phyloP scores from a whole-genome alignment of 2,329 filamentous ascomycete genomes.

The Fusarium nodosum region DNA sequence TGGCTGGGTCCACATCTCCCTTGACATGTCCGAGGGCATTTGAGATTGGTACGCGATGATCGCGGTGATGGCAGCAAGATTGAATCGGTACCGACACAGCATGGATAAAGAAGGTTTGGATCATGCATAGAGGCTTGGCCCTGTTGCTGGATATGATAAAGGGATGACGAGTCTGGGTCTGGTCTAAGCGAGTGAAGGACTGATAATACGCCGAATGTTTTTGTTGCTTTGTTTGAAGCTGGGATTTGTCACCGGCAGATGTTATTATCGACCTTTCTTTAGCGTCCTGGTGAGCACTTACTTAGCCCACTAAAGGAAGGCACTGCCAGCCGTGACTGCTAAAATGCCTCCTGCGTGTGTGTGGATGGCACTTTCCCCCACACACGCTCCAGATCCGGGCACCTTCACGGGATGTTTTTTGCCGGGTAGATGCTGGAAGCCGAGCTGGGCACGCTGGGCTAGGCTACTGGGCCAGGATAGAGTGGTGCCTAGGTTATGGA shows the following conservation, averaged over 20 bases:
- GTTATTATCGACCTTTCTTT: slow-evolving; percentile 28
- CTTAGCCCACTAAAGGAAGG: slow-evolving; percentile 27
- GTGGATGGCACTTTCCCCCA: slow-evolving; percentile 26
- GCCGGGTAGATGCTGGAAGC: slow-evolving; percentile 17
- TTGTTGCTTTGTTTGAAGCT: slow-evolving; percentile 23
- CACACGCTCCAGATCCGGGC: slow-evolving; percentile 33
- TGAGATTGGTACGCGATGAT: slow-evolving; percentile 5
- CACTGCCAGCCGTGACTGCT: slow-evolving; percentile 20
- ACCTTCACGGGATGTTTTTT: slow-evolving; percentile 18
- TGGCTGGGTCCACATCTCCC: slow-evolving; percentile 1
- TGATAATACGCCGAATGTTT: not conserved
- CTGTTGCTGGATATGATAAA: not conserved
- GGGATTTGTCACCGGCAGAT: slow-evolving; percentile 14
- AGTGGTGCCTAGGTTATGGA: not conserved
- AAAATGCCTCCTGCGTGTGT: slow-evolving; percentile 15
- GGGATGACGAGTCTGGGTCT: slow-evolving; percentile 2
- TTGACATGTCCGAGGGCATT: slow-evolving; percentile 6
- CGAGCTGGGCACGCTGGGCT: not conserved
- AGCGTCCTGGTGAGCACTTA: slow-evolving; percentile 19
- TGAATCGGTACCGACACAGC: not conserved
- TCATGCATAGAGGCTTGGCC: slow-evolving; percentile 18
- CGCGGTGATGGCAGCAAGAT: not conserved
- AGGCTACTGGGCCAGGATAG: not conserved
- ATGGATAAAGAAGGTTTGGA: slow-evolving; percentile 1
- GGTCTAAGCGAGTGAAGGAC: slow-evolving; percentile 17